Conservation (phyloP, 768 basidiomycete genomes). For the Psilocybe cubensis region DNA sequence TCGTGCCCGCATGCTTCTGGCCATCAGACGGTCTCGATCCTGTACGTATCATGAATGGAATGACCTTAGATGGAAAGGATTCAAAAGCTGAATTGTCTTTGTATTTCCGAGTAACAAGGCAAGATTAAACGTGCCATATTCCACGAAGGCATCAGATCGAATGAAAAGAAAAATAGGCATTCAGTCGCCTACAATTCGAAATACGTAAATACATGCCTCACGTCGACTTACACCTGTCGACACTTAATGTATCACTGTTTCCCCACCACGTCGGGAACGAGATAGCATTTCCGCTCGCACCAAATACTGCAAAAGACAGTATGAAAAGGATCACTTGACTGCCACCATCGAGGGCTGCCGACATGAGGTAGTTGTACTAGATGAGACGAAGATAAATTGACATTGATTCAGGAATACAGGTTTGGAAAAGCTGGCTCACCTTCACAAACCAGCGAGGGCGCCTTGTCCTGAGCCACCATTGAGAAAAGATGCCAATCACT, state of each 20-base stretch:
- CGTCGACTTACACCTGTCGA: conserved; percentile 39
- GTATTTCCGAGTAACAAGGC: neutral
- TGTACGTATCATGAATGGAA: too few relatives aligned
- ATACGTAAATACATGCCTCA: neutral
- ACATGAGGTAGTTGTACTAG: conserved; percentile 63
- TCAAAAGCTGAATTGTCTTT: too few relatives aligned
- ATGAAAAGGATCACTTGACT: conserved; percentile 66
- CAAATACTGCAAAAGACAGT: conserved; percentile 66
- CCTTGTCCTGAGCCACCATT: conserved; percentile 57
- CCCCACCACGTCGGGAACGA: conserved; percentile 59
- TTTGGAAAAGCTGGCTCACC: conserved; percentile 21
- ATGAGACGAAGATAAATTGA: conserved; percentile 30
- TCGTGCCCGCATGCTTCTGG: too few relatives aligned
- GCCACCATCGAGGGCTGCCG: conserved; percentile 66
- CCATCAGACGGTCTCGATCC: too few relatives aligned
- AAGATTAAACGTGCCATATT: neutral
- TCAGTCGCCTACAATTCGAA: neutral
- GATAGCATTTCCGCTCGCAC: conserved; percentile 49
- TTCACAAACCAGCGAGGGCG: conserved; percentile 66
- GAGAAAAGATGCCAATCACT: conserved; percentile 59
- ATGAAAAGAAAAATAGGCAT: neutral
- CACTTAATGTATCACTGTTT: conserved; percentile 40
- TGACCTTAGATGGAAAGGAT: too few relatives aligned
- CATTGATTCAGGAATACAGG: neutral
- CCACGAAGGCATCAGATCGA: neutral